Percentiles rank a stretch among this genome's conserved stretches.
Evolutionary conservation across 257 asterid genomes (phyloP).

Genomic region (Scutellaria barbata): DNA sequence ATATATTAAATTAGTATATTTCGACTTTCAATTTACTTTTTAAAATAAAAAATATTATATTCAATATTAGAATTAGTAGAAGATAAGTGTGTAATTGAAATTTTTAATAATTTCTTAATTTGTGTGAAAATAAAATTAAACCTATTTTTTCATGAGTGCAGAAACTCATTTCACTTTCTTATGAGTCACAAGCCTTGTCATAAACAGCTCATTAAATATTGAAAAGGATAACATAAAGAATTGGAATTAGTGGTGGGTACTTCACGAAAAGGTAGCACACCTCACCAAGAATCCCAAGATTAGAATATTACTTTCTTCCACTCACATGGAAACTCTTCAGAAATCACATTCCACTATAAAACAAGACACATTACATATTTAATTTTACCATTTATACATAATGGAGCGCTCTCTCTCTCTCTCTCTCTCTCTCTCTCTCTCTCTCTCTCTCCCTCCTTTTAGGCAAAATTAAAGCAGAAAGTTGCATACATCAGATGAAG

Average conservation of each 20-base stretch:
- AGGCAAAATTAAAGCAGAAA: conserved; percentile 11
- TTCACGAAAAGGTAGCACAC: conserved; percentile 35
- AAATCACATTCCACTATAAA: conserved; percentile 27
- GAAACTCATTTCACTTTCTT: too few species aligned
- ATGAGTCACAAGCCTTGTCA: too few species aligned
- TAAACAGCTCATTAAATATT: too few species aligned
- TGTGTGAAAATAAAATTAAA: too few species aligned
- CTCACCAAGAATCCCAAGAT: conserved; percentile 45
- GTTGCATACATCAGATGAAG: background rate
- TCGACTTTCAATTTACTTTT: too few species aligned
- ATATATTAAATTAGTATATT: too few species aligned
- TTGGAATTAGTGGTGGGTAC: conserved; percentile 29
- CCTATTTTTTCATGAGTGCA: too few species aligned
- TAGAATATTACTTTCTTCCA: conserved; percentile 25
- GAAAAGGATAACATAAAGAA: background rate
- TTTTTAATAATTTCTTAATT: too few species aligned
- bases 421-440: background rate
- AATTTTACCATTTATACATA: conserved; percentile 1
- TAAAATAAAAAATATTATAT: too few species aligned
- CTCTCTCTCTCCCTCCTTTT: background rate
- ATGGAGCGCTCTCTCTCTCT: background rate
- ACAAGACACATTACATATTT: background rate
- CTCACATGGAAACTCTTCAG: conserved; percentile 36
- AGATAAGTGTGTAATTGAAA: too few species aligned
- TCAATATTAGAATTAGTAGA: too few species aligned